Base-by-base conservation (phyloP, 768 basidiomycete species). In the Galerina marginata region DNA sequence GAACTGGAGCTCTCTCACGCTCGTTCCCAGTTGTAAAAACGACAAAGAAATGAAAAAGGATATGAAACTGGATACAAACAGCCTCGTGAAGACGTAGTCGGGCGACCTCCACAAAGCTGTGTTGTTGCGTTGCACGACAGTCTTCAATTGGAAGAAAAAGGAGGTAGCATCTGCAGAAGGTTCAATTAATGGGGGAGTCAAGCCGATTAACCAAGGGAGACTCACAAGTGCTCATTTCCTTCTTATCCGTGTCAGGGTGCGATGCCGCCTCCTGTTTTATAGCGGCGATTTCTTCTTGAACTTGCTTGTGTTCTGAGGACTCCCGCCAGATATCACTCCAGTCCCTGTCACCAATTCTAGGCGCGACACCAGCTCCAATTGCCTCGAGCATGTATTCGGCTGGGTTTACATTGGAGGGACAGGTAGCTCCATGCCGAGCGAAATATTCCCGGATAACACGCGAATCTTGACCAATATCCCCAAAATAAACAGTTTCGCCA, bases 401-500 rank as follows among this genome's bases (percentile, higher is more conserved):
- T 23, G 91, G 92, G 71, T 96, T 96, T 68, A 88, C 87, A 61
- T 89, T 88, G 0, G 83, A 49, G 3, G 92, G 92, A 72, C 92
- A 95, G 29, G 72, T 61, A 1, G 90, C 94, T 12, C 93, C 93
- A 62, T 91, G 76, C 14, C 80, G 79, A 23, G 86, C 85, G 69
- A 95, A 93, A 77, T 96, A 96, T 4, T 86, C 80, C 26, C 84
- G 86, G 50, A 96, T 77, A 38, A 86, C 78, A 2, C 76, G 68
- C 3, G 92, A 90, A 62, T 93, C 90, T 44, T 79, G 71, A 46
- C 93, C 95, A 51, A 96, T 92, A 61, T 92, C 90, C 44, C 94
- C 95, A 69, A 93, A 96, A 80, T 96, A 96, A n/a, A 95, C 92
- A 0, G 93, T 95, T 71, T 92, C 88, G 6, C 95, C 95, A 1